phyloP scores from a whole-genome alignment of 305 asterid species.

The Fraxinus platypoda region DNA sequence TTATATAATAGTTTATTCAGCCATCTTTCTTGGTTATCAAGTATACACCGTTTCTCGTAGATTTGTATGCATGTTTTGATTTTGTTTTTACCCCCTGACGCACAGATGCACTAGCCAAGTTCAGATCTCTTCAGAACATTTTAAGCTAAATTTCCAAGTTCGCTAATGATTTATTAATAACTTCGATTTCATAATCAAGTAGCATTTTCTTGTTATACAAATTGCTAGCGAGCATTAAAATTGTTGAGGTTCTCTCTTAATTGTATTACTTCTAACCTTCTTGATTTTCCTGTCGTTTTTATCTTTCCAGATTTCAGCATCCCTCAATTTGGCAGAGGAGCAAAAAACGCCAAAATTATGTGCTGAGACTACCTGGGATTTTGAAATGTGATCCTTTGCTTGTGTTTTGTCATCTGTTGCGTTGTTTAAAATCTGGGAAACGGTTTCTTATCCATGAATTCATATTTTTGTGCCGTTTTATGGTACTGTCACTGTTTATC shows the following conservation, averaged over 20 bases:
- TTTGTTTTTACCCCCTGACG: not conserved
- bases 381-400: constrained; percentile 54
- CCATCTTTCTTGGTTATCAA: not conserved
- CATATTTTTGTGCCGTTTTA: constrained; percentile 9
- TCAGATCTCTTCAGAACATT: not conserved
- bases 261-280: not conserved
- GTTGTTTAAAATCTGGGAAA: constrained; percentile 19
- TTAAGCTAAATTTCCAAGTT: not conserved
- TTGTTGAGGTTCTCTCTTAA: not conserved
- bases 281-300: not conserved
- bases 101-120: not conserved
- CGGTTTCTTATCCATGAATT: not conserved
- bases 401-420: constrained; percentile 17
- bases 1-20: not conserved
- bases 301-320: constrained; percentile 60
- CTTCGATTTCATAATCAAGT: not conserved
- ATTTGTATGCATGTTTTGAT: not conserved
- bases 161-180: not conserved
- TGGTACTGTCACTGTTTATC: constrained; percentile 14
- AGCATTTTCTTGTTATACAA: not conserved
- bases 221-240: not conserved
- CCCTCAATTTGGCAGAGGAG: constrained; percentile 66
- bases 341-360: constrained; percentile 55
- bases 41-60: not conserved
- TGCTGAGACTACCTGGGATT: constrained; percentile 81